Percentiles rank a stretch among this genome's conserved stretches.
Evolutionary conservation across 2,329 filamentous ascomycete species (phyloP).

Genomic region (Penicillium sp.): DNA sequence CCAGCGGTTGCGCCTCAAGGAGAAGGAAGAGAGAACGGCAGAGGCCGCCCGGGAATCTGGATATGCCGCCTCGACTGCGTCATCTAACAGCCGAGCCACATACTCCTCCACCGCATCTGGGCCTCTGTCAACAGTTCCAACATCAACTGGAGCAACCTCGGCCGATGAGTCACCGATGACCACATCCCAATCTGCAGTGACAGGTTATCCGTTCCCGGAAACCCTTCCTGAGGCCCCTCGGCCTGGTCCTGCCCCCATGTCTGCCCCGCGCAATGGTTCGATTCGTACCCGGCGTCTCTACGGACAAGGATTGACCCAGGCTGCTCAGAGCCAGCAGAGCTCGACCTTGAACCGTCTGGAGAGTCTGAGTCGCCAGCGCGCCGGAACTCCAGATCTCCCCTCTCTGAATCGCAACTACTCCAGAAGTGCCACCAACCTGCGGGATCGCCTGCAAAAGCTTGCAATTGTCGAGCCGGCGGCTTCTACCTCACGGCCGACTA

Average conservation of each 20-base stretch:
- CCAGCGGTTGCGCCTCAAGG: constrained; percentile 65
- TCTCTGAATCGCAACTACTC: constrained; percentile 48
- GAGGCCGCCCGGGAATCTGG: constrained; percentile 43
- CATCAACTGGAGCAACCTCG: constrained; percentile 86
- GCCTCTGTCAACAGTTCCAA: constrained; percentile 66
- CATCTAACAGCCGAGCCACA: constrained; percentile 76
- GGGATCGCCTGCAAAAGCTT: constrained; percentile 46
- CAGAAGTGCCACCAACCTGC: constrained; percentile 67
- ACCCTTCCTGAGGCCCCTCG: constrained; percentile 25
- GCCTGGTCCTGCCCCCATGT: constrained; percentile 24
- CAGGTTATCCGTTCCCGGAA: constrained; percentile 17
- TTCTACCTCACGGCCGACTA: constrained; percentile 32
- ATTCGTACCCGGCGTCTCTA: constrained; percentile 76
- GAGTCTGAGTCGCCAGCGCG: constrained; percentile 67
- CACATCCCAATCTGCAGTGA: constrained; percentile 27
- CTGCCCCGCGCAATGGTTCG: constrained; percentile 61
- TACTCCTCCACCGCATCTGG: constrained; percentile 78
- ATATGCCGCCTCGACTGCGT: constrained; percentile 57
- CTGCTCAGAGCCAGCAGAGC: constrained; percentile 76
- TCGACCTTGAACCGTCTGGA: constrained; percentile 78
- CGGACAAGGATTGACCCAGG: constrained; percentile 76
- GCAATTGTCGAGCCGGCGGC: constrained; percentile 28
- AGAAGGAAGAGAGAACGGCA: constrained; percentile 52
- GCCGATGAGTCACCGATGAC: constrained; percentile 66
- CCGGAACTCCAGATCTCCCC: constrained; percentile 54